Base-by-base conservation (phyloP, 2,329 filamentous ascomycete genomes). In the Lecanicillium sp. region DNA sequence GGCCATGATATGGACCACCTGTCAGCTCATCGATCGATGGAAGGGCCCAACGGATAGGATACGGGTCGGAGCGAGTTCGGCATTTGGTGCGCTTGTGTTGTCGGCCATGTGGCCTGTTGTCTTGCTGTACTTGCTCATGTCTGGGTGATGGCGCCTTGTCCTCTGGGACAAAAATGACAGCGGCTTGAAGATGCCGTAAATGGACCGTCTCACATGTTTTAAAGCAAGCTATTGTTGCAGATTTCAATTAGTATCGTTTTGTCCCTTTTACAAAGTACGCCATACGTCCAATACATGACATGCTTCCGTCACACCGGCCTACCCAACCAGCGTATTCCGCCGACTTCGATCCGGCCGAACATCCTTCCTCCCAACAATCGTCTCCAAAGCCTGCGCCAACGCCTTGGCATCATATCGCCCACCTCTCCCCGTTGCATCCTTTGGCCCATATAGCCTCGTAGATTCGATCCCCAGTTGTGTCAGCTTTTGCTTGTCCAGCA, bases 321-420 rank as follows among this genome's bases (percentile, higher is more conserved):
- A 62, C 8, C 55, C 58, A 5, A 61, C 57, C 28, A 64, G 42
- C 2, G 68, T 71, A 43, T 72, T 71, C 30, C 68, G 54, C 5
- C 68, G 56, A 20, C 63, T 67, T 38, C 58, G 53, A 30, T 64
- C 57, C 33, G 56, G 42, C 0, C 56, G 47, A 4, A 48, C 49
- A 44, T 65, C 63, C 25, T 60, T 58, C 30, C 65, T 76, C 0
- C 85, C 86, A 40, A 94, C 66, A 8, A 94, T 81, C 1, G 80
- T 79, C 59, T 88, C 83, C 30, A 95, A 60, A 2, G 85, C 83
- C 56, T 87, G 82, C 4, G 71, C 68, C 45, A 95, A 59, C 0
- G 79, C 88, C 38, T 73, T 80, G 39, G 80, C 72, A 59, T 95
- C 89, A 58, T 95, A 95, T 42, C 74, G 68, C 7, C 70, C 70